phyloP scores from a whole-genome alignment of 2,329 filamentous ascomycete genomes.

The Neurospora crassa region DNA sequence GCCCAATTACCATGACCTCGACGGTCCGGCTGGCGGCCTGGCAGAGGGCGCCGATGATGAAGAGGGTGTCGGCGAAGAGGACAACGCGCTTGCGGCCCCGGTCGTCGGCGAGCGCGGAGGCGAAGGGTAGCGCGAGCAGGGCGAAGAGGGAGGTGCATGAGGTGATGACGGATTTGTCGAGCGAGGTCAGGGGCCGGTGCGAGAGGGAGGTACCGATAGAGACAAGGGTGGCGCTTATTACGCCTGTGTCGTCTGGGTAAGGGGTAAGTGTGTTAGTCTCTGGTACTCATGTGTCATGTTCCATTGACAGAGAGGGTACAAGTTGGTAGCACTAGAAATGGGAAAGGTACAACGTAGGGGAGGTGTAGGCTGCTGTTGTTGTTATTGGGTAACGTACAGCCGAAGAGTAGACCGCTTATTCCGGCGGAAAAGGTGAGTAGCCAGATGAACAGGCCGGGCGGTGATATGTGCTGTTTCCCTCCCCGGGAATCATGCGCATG shows the following conservation, averaged over 20 bases:
- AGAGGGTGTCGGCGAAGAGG: conserved; percentile 55
- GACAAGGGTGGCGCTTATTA: conserved; percentile 59
- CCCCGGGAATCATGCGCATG: neutral
- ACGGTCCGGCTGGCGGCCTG: conserved; percentile 54
- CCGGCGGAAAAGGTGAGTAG: conserved; percentile 54
- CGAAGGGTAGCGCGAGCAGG: conserved; percentile 52
- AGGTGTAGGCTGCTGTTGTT: neutral
- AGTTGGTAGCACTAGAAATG: neutral
- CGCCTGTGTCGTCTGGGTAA: conserved; percentile 51
- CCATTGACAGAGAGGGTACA: neutral
- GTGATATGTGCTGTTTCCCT: conserved; percentile 2
- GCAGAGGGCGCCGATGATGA: conserved; percentile 55
- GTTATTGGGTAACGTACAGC: conserved; percentile 39
- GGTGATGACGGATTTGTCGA: conserved; percentile 63
- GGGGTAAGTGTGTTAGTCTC: neutral
- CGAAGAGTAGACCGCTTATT: conserved; percentile 58
- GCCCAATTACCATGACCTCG: conserved; percentile 53
- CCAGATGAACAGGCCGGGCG: conserved; percentile 46
- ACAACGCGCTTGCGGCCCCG: conserved; percentile 55
- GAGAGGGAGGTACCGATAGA: conserved; percentile 53
- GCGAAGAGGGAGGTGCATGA: conserved; percentile 60
- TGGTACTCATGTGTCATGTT: neutral
- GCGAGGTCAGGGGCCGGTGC: conserved; percentile 43
- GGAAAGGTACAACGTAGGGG: conserved; percentile 4
- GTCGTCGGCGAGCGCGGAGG: conserved; percentile 53